Conservation (phyloP, 1,139 yeast genomes). For the Yamadazyma blattariae region DNA sequence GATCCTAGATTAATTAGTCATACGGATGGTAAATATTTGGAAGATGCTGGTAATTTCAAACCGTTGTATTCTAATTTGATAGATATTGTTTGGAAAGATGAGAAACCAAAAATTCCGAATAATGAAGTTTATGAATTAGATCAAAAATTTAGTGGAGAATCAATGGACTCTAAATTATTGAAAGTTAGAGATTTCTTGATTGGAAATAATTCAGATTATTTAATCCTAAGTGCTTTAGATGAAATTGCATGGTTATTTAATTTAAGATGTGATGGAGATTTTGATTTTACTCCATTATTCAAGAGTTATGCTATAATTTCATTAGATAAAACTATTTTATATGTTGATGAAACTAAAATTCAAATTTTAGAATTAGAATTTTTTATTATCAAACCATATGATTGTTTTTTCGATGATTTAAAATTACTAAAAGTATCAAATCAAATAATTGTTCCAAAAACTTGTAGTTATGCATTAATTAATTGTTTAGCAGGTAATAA, state of each 20-base stretch:
- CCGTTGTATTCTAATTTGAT: constrained; percentile 34
- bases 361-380: constrained; percentile 11
- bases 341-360: constrained; percentile 34
- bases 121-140: constrained; percentile 36
- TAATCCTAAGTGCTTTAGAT: constrained; percentile 42
- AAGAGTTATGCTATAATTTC: constrained; percentile 43
- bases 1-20: constrained; percentile 35
- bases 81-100: constrained; percentile 40
- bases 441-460: constrained; percentile 16
- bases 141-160: constrained; percentile 40
- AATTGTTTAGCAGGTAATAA: constrained; percentile 20
- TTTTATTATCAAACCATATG: constrained; percentile 26
- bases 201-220: constrained; percentile 19
- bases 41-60: constrained; percentile 22
- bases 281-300: constrained; percentile 48
- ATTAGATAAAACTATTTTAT: constrained; percentile 27
- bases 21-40: constrained; percentile 28
- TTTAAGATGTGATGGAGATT: constrained; percentile 41
- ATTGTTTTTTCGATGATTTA: constrained; percentile 28
- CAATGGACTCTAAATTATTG: constrained; percentile 25
- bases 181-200: constrained; percentile 23
- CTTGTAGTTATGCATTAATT: constrained; percentile 26
- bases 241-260: constrained; percentile 55
- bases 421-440: constrained; percentile 10
- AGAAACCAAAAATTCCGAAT: constrained; percentile 29